Evolutionary conservation across 1,284 basidiomycete species (phyloP), one percentile per base, ranked within the genome.

Genomic region (Anthracocystis setariae): DNA sequence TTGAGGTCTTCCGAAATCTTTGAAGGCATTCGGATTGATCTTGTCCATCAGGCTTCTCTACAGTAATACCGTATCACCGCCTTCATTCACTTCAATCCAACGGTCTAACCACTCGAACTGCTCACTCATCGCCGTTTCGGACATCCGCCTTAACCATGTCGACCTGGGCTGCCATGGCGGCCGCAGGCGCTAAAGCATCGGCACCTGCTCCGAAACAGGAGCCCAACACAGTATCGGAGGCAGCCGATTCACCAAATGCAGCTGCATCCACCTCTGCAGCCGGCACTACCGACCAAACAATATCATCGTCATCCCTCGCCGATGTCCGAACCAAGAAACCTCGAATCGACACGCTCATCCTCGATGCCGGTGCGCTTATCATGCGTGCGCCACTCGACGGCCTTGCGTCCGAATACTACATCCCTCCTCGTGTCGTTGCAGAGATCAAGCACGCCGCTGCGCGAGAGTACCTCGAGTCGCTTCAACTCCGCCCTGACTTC

Each of bases 361-460:
- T 81, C 37, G 79, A 81, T 52, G 81, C 81, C 13, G 78, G 75
- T 50, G 79, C 81, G 8, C 73, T 82, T 27, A 69, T 81, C 48
- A 76, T 78, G 48, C 77, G 76, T 32, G 66, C 75, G 23, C 74
- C 73, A 15, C 71, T 81, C 29, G 64, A 63, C 29, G 77, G 74
- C 2, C 67, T 82, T 1, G 79, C 80, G 2, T 63, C 71, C 10
- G 73, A 78, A 46, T 80, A 76, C 74, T 79, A 73, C 54, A 75
- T 82, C 21, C 78, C 80, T 2, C 69, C 79, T 27, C 48, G 62
- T 7, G 79, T 81, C 43, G 67, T 81, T 21, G 72, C 76, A n/a
- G 80, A 82, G 69, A 70, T 82, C 55, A 74, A 76, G 52, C 80
- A 82, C 40, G 71, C 65, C 24, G 65, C 74, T 3, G 79, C 79